phyloP scores from a whole-genome alignment of 2,329 filamentous ascomycete species.

The Capronia coronata region DNA sequence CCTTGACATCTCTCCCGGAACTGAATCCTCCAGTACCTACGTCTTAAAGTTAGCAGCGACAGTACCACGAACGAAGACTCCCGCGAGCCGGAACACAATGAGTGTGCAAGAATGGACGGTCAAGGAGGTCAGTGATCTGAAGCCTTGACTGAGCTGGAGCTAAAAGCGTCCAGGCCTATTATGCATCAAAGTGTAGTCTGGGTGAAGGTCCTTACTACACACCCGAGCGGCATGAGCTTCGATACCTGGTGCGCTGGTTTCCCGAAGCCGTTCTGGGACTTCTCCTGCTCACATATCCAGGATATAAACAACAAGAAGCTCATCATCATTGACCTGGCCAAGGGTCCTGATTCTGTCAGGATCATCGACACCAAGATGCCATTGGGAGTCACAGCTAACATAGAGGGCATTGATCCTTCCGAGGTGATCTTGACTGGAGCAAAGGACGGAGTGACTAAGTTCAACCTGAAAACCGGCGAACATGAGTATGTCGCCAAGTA shows the following conservation, averaged over 20 bases:
- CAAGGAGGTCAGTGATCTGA: conserved; percentile 35
- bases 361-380: conserved; percentile 53
- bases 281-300: conserved; percentile 56
- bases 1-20: no score
- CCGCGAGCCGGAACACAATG: conserved; percentile 8
- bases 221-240: conserved; percentile 36
- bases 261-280: conserved; percentile 28
- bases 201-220: conserved; percentile 40
- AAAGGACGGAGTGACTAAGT: conserved; percentile 74
- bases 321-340: conserved; percentile 61
- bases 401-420: conserved; percentile 53
- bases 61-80: not conserved
- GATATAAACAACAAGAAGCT: conserved; percentile 75
- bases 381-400: conserved; percentile 69
- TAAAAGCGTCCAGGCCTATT: conserved; percentile 30
- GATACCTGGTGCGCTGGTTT: conserved; percentile 33
- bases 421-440: conserved; percentile 68
- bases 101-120: conserved; percentile 42
- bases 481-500: conserved; percentile 52
- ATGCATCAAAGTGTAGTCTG: conserved; percentile 31
- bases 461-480: conserved; percentile 57
- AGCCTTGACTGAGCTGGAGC: no score
- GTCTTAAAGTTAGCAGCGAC: no score
- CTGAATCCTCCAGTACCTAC: no score
- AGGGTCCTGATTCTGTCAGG: conserved; percentile 55